Percentiles rank a stretch among this genome's conserved stretches.
Conservation (phyloP, 805 yeast species). For the Yarrowia deformans region DNA sequence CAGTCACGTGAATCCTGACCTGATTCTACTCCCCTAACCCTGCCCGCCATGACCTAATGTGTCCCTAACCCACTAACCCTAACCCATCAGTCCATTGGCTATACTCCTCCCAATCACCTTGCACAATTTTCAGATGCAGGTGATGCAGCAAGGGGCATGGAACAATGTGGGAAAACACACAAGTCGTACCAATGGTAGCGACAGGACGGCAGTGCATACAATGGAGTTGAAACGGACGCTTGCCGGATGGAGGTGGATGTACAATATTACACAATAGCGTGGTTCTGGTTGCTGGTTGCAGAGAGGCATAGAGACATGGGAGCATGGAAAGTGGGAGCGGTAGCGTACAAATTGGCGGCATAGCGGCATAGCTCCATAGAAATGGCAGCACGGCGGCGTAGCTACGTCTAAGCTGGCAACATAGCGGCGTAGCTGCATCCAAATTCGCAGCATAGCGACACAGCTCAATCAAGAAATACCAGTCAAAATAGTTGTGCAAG, state of each 20-base stretch:
- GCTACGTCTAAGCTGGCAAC: too few species aligned
- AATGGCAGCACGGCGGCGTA: neutral
- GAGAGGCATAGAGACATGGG: neutral
- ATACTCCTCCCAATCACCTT: neutral
- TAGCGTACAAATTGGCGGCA: too few species aligned
- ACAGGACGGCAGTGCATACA: neutral
- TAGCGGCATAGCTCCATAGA: neutral
- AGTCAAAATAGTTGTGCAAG: too few species aligned
- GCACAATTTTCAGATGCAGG: neutral
- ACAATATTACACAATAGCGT: too few species aligned
- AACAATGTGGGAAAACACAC: neutral
- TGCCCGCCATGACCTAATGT: too few species aligned
- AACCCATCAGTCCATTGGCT: neutral
- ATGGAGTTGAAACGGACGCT: neutral
- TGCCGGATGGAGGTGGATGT: too few species aligned
- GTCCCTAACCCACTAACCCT: too few species aligned
- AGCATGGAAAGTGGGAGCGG: neutral
- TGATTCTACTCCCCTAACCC: too few species aligned
- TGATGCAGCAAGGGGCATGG: conserved; percentile 4
- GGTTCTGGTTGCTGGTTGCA: neutral
- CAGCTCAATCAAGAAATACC: too few species aligned
- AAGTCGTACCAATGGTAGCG: neutral
- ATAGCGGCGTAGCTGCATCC: neutral
- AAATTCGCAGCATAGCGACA: too few species aligned
- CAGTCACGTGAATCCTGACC: too few species aligned